A percentile compares a stretch with the other conserved stretches of the same genome.
phyloP scores from a whole-genome alignment of 1,284 basidiomycete species.

The Meripilus lineatus region DNA sequence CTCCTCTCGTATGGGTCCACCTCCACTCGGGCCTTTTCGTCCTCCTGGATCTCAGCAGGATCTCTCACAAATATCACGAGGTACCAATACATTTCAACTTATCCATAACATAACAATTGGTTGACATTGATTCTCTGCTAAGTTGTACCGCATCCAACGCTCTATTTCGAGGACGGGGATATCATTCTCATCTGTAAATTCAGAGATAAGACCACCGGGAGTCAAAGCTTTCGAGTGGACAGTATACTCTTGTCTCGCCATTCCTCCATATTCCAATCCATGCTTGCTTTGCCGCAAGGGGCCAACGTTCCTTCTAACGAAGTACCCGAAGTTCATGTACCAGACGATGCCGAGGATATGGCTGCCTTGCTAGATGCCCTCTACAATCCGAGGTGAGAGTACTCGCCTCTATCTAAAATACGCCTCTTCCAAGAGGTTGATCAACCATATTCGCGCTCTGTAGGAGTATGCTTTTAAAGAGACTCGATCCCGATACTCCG shows the following conservation, averaged over 20 bases:
- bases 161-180: not conserved
- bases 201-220: not conserved
- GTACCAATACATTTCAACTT: too few relatives aligned
- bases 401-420: too few relatives aligned
- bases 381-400: not conserved
- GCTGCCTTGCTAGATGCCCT: not conserved
- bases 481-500: not conserved
- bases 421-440: not conserved
- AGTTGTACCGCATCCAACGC: not conserved
- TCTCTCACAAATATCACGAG: too few relatives aligned
- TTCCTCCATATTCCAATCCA: conserved; percentile 5
- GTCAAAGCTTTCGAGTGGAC: not conserved
- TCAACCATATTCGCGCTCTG: not conserved
- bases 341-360: not conserved
- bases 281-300: conserved; percentile 3
- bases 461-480: not conserved
- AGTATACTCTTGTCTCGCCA: not conserved
- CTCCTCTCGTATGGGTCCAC: too few relatives aligned
- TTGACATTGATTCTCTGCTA: too few relatives aligned
- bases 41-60: too few relatives aligned
- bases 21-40: too few relatives aligned
- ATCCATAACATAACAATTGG: too few relatives aligned
- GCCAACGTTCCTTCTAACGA: too few relatives aligned
- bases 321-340: not conserved
- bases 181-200: not conserved